These are phyloP conservation scores for Acrasis kona DNA, from an alignment of 78 protist species.

Conservation along the genomic window DNA sequence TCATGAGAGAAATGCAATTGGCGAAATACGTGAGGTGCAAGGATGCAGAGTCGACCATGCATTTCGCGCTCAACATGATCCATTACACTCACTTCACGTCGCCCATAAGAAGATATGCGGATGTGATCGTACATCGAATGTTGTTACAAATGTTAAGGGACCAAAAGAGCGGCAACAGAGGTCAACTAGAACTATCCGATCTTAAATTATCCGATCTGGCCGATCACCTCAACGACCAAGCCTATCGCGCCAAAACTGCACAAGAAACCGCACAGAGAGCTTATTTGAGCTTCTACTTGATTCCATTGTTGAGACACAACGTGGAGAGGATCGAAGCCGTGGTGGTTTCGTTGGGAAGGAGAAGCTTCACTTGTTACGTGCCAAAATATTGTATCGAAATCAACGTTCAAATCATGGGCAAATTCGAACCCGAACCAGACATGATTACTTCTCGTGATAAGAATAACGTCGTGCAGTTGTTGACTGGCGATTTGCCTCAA, in stretches of 20 bases:
- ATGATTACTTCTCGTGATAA: no score
- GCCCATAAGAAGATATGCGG: slow-evolving; percentile 22
- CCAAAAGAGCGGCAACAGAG: not conserved
- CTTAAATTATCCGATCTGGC: no score
- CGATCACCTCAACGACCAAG: not conserved
- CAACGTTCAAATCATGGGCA: not conserved
- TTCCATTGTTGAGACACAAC: not conserved
- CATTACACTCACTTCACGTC: slow-evolving; percentile 23
- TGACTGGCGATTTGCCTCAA: no score
- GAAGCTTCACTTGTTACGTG: not conserved
- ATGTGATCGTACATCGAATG: slow-evolving; percentile 20
- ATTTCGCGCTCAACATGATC: slow-evolving; percentile 3
- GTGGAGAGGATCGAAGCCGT: not conserved
- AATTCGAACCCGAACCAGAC: not conserved
- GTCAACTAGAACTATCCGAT: not conserved
- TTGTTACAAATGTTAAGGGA: slow-evolving; percentile 1
- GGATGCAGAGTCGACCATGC: not conserved
- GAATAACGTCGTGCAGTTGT: no score
- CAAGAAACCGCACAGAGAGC: not conserved
- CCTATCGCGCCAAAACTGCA: not conserved
- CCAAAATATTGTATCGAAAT: not conserved
- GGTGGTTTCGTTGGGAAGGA: not conserved
- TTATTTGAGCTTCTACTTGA: not conserved
- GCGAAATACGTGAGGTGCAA: not conserved
- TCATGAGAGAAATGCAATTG: not conserved